Base-by-base conservation (phyloP, 169 alveolate species). In the Eimeria maxima region DNA sequence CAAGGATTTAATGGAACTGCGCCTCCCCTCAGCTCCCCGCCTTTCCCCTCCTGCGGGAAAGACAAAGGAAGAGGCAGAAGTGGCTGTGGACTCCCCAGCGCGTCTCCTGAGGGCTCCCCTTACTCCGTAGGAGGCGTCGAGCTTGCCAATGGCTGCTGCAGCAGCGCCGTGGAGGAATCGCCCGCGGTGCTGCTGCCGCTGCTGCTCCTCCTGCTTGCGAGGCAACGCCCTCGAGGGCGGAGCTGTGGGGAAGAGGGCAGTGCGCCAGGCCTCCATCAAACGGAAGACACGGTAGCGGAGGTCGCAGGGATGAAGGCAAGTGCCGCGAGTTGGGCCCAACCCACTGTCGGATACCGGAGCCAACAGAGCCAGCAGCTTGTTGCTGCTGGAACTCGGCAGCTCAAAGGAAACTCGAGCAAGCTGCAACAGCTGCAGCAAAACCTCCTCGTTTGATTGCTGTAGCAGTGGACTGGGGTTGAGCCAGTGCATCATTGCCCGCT, bases 251-350 rank as follows among this genome's bases (percentile, higher is more conserved):
- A 55, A 57, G n/a, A 16, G 78, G 60, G 78, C 53, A 44, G 86
- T 91, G 42, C 87, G 83, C 96, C 96, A 93, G 24, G 93, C 84
- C 76, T 93, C 96, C 86, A 44, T 78, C 29, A 93, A 83, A 42
- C 96, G 92, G 45, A 38, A 50, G 93, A 93, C 93, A 20, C 96
- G 93, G 45, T 76, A 93, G 44, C 96, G 96, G 42, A 93, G 96
- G 63, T 93, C 96, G 45, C 71, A 69, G n/a, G 96, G 96, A 29
- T 93, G 96, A 57, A 93, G 71, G 13, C 29, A 44, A 45, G 60
- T 44, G 88, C 45, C 18, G 73, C 53, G 42, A 7, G 76, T 24
- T 3, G 93, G 76, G 44, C 91, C 93, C 60, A 73, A 45, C 55
- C 80, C 63, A 55, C 88, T 78, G 93, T 93, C 93, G 5, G 83